These are phyloP conservation scores for Bruguiera gymnorhiza DNA, from an alignment of 345 rosid species.

Conservation along the genomic window DNA sequence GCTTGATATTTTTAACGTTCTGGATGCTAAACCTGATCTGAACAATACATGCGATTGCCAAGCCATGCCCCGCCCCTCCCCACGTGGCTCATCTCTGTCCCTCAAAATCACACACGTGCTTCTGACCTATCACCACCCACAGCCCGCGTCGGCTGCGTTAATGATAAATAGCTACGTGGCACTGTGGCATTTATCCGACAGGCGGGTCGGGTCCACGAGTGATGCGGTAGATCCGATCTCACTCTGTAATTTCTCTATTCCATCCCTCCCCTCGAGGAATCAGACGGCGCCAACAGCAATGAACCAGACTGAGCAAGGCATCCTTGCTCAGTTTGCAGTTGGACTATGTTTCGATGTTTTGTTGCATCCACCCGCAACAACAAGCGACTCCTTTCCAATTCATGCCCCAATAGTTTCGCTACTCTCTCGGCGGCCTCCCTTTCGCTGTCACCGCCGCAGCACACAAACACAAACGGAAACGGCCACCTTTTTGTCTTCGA, in stretches of 20 bases:
- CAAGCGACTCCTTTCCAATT: conserved; percentile 12
- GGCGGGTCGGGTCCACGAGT: no score
- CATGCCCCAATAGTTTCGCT: conserved; percentile 12
- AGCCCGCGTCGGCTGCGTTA: no score
- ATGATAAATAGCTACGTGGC: no score
- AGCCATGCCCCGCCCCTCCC: no score
- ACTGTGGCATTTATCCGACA: no score
- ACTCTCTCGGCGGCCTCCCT: conserved; percentile 11
- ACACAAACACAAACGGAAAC: neutral
- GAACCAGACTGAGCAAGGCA: neutral
- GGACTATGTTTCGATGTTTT: conserved; percentile 36
- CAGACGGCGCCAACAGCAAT: neutral
- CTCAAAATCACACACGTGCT: no score
- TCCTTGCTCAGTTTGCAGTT: neutral
- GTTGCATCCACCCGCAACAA: conserved; percentile 12
- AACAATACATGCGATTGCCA: no score
- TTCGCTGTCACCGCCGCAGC: neutral
- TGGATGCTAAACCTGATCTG: conserved; percentile 26
- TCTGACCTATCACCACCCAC: no score
- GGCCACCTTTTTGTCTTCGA: conserved; percentile 1
- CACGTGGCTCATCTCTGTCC: no score
- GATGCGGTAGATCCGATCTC: no score
- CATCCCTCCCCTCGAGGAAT: no score
- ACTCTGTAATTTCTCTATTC: no score
- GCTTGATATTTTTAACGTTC: neutral